phyloP scores from a whole-genome alignment of 306 rosid species.

The Acacia acuminata region DNA sequence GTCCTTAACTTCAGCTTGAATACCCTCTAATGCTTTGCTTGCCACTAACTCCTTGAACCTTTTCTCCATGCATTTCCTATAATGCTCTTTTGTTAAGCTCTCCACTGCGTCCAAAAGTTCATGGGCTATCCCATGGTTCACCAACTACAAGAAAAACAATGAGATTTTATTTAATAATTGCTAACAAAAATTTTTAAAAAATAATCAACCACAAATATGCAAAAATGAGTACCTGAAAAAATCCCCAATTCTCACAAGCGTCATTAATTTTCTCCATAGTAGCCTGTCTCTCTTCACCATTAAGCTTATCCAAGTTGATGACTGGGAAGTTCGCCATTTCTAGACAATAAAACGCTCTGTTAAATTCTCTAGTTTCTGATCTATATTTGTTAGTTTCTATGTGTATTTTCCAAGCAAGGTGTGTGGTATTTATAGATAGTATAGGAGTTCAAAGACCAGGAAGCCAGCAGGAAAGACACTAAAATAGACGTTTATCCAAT shows the following conservation, averaged over 20 bases:
- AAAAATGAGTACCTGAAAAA: conserved; percentile 33
- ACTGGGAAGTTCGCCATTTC: conserved; percentile 7
- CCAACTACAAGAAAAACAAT: conserved; percentile 34
- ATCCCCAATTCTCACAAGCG: too few relatives aligned
- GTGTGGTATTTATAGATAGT: conserved; percentile 26
- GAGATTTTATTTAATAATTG: background rate
- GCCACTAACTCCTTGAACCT: conserved; percentile 56
- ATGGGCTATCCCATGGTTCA: conserved; percentile 49
- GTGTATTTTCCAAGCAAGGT: background rate
- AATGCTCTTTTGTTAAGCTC: conserved; percentile 59
- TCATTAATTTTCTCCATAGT: too few relatives aligned
- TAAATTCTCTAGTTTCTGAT: background rate
- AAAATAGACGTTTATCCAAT: background rate
- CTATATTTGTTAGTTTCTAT: background rate
- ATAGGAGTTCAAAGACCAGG: background rate
- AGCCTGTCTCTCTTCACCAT: too few relatives aligned
- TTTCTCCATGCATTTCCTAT: conserved; percentile 56
- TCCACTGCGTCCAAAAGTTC: conserved; percentile 53
- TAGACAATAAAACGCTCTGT: background rate
- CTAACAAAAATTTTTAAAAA: background rate
- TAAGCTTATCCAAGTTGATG: too few relatives aligned
- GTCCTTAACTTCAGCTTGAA: conserved; percentile 52
- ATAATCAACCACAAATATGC: background rate
- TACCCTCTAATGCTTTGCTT: conserved; percentile 48
- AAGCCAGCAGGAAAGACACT: background rate